Evolutionary conservation across 1,284 basidiomycete species (phyloP).

Genomic region (Thecaphora thlaspeos): DNA sequence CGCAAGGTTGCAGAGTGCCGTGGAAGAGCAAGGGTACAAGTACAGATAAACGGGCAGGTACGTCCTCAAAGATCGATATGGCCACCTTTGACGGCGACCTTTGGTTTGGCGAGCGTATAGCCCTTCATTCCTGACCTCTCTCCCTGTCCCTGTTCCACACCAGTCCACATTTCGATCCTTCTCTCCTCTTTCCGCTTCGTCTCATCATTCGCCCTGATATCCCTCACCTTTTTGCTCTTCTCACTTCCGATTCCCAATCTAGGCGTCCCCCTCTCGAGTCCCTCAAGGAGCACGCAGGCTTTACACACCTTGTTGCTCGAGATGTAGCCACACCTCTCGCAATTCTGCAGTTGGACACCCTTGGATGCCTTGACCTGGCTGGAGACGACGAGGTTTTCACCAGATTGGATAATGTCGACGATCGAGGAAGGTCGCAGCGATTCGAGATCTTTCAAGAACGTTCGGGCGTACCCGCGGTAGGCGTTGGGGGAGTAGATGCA

Average conservation of each 20-base stretch:
- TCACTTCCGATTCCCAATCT: conserved; percentile 50
- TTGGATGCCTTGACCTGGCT: conserved; percentile 36
- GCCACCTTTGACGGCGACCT: too few relatives aligned
- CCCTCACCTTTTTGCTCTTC: conserved; percentile 34
- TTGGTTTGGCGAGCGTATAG: too few relatives aligned
- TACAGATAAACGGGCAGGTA: too few relatives aligned
- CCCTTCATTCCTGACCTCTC: neutral
- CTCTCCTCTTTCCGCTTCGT: conserved; percentile 13
- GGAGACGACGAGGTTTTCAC: conserved; percentile 46
- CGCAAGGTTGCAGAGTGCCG: too few relatives aligned
- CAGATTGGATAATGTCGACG: conserved; percentile 82
- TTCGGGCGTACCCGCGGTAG: conserved; percentile 91
- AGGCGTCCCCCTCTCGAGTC: conserved; percentile 51
- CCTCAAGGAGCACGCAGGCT: conserved; percentile 56
- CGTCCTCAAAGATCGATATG: too few relatives aligned
- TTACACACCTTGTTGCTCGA: conserved; percentile 55
- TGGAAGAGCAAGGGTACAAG: too few relatives aligned
- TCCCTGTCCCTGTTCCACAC: conserved; percentile 9
- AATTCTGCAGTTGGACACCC: conserved; percentile 45
- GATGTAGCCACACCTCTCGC: conserved; percentile 55
- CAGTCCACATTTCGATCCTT: conserved; percentile 43
- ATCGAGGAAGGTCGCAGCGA: conserved; percentile 88
- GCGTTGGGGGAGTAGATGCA: conserved; percentile 96
- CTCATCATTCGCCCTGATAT: conserved; percentile 13
- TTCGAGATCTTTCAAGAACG: conserved; percentile 93